A percentile compares a stretch with the other conserved stretches of the same genome.
Conservation (phyloP, 148 eudicot species). For the Spergularia marina region DNA sequence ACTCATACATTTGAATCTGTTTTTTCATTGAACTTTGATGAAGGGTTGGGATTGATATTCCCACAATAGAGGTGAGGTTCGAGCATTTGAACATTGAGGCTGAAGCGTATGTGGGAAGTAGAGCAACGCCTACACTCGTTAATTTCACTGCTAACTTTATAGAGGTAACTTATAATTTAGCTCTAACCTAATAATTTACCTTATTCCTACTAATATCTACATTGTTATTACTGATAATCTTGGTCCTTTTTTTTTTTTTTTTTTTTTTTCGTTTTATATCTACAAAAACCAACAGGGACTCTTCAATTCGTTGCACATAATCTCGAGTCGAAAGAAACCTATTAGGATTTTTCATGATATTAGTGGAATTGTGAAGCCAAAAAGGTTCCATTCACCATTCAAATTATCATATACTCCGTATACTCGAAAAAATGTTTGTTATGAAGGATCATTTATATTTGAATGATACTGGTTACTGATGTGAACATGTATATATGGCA, state of each 20-base stretch:
- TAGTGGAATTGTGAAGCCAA: conserved; percentile 37
- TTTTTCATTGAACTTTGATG: background rate
- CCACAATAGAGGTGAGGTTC: conserved; percentile 14
- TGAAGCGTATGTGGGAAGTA: conserved; percentile 21
- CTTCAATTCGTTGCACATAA: background rate
- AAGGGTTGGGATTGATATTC: conserved; percentile 13
- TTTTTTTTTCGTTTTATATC: background rate
- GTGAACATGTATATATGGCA: conserved; percentile 11
- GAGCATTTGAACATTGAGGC: conserved; percentile 13
- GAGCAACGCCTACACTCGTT: conserved; percentile 12
- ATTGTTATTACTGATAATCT: background rate
- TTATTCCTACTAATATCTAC: too few relatives aligned
- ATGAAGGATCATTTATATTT: background rate
- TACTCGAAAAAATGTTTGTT: background rate
- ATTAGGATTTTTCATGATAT: conserved; percentile 28
- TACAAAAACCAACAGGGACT: conserved; percentile 1
- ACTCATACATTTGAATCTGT: too few relatives aligned
- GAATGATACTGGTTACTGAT: background rate
- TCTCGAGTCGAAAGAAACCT: conserved; percentile 22
- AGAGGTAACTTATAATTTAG: too few relatives aligned
- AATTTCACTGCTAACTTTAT: conserved; percentile 16
- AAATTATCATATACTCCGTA: background rate
- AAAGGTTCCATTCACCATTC: conserved; percentile 13
- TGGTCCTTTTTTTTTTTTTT: too few relatives aligned
- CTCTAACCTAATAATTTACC: too few relatives aligned